Percentiles rank a stretch among this genome's conserved stretches.
Evolutionary conservation across 208 protist genomes (phyloP).

Genomic region (Trypanosoma brucei): DNA sequence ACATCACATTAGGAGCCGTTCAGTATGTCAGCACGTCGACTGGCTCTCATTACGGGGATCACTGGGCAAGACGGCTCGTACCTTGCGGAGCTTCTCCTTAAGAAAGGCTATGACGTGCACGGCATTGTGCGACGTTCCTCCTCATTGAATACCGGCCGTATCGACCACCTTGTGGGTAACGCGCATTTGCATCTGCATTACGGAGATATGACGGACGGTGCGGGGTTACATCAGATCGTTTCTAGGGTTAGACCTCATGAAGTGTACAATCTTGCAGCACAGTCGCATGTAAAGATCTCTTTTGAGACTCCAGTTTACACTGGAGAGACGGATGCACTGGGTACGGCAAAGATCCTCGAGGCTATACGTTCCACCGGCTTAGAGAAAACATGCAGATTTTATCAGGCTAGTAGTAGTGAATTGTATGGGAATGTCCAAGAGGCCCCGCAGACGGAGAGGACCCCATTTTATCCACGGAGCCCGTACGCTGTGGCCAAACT

Average conservation of each 20-base stretch:
- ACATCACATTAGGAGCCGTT: too few species aligned
- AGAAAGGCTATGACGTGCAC: conserved; percentile 88
- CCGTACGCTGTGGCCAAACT: conserved; percentile 94
- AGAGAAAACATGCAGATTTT: conserved; percentile 64
- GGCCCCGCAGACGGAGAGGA: conserved; percentile 90
- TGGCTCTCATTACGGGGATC: conserved; percentile 92
- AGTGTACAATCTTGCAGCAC: conserved; percentile 92
- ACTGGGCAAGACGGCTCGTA: conserved; percentile 88
- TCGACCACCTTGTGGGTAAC: conserved; percentile 85
- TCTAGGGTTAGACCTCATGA: conserved; percentile 66
- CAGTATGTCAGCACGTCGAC: background rate
- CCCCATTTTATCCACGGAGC: conserved; percentile 96
- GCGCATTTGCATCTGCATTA: conserved; percentile 80
- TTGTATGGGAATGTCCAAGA: conserved; percentile 93
- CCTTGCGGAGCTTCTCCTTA: conserved; percentile 58
- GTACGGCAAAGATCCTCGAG: conserved; percentile 89
- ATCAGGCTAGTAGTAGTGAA: conserved; percentile 79
- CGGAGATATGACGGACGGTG: conserved; percentile 92
- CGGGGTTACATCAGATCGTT: conserved; percentile 75
- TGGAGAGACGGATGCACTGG: conserved; percentile 88
- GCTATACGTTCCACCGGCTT: conserved; percentile 83
- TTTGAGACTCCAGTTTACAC: conserved; percentile 96
- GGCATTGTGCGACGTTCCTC: conserved; percentile 91
- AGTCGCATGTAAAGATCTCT: conserved; percentile 94
- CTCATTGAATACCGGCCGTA: conserved; percentile 89